A percentile compares a stretch with the other conserved stretches of the same genome.
phyloP scores from a whole-genome alignment of 768 basidiomycete genomes.

The Pulveroboletus ravenelii region DNA sequence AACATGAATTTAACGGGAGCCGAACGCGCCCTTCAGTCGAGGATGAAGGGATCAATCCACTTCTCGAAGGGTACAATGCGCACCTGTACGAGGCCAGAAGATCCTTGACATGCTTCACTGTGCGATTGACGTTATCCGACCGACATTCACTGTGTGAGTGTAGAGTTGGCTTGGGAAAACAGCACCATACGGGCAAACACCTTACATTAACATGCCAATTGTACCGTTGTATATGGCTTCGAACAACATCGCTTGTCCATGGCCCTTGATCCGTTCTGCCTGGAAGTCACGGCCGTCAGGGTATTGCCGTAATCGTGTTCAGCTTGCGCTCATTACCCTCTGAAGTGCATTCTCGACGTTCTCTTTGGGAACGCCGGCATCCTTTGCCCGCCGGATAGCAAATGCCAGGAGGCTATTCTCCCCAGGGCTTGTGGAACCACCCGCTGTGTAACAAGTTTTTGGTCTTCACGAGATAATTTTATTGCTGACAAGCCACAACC shows the following conservation, averaged over 20 bases:
- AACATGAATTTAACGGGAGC: conserved; percentile 67
- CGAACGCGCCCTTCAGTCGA: conserved; percentile 47
- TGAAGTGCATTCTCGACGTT: conserved; percentile 62
- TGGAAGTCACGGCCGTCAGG: conserved; percentile 19
- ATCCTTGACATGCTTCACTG: conserved; percentile 52
- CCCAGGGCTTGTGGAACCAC: conserved; percentile 51
- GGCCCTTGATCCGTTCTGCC: conserved; percentile 47
- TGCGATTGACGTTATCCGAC: conserved; percentile 63
- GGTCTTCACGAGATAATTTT: not conserved
- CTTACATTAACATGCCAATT: conserved; percentile 64
- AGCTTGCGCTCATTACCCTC: conserved; percentile 35
- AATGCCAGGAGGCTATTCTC: conserved; percentile 50
- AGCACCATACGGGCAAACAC: not conserved
- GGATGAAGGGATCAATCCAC: not conserved
- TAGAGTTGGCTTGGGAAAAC: conserved; percentile 14
- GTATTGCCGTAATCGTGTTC: not conserved
- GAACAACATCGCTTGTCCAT: conserved; percentile 48
- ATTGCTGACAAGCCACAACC: conserved; percentile 9
- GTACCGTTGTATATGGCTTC: conserved; percentile 56
- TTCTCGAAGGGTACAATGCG: conserved; percentile 3
- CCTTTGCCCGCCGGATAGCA: conserved; percentile 52
- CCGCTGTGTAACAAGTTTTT: conserved; percentile 33
- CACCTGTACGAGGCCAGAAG: conserved; percentile 47
- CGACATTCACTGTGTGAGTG: conserved; percentile 46
- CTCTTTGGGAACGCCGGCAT: conserved; percentile 60